Evolutionary conservation across 2,329 filamentous ascomycete genomes (phyloP), one percentile per base, ranked within the genome.

Genomic region (Neoascochyta sp.): DNA sequence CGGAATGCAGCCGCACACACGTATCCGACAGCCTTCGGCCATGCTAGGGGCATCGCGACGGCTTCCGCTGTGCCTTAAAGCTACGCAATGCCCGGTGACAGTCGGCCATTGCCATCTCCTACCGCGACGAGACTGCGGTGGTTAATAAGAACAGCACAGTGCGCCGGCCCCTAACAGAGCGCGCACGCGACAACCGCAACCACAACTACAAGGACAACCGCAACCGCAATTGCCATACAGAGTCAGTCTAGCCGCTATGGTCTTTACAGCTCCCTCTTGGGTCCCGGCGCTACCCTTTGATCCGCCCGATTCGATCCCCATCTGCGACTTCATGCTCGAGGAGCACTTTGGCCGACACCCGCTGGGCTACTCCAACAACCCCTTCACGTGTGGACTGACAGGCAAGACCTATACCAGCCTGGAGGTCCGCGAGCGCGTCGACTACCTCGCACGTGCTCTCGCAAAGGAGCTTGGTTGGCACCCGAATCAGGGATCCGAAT

Each of bases 301-400:
- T 18, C 70, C 81, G 7, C 86, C 86, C 10, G 86, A 92, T 60
- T 78, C 78, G 16, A 73, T 93, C 46, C 73, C 86, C 4, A 73
- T 93, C 35, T 74, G 74, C 43, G 78, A 90, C 29, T 93, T 93
- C 62, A 80, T 93, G 68, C 75, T 80, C 39, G 75, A 80, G 47
- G 85, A 90, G 48, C 65, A 72, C 24, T 75, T 86, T 52, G 85
- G 84, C 19, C 77, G 86, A 25, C 63, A 68, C 29, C 72, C 84
- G 7, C 63, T 84, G 7, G 70, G 73, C 17, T 69, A 76, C 39
- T 81, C 86, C 12, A 69, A 69, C 24, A 74, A 81, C 32, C 83
- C 86, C 1, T 93, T 83, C 63, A 87, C 81, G 18, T 90, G 85
- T 53, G 86, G 84, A 11, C 46, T 90, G 17, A 79, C 79, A 1